Evolutionary conservation across 1,284 basidiomycete species (phyloP), one percentile per base, ranked within the genome.

Genomic region (Cutaneotrichosporon sp.): DNA sequence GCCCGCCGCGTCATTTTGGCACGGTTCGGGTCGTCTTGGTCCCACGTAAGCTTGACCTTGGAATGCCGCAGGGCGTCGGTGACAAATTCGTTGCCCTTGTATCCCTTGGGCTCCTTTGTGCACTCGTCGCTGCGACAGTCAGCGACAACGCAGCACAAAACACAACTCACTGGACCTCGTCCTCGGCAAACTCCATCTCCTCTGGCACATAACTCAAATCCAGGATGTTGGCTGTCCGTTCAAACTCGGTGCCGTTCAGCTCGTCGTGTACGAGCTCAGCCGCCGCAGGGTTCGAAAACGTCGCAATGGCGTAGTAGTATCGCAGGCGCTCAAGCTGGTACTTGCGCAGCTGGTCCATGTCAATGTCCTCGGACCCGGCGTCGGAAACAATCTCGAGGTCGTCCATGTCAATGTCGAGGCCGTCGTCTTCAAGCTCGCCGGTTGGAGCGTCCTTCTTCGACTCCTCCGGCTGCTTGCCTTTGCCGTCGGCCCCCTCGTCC

Each of bases 1-100:
- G 80, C 77, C 39, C 90, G 83, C 47, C 92, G 83, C 10, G 90
- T 90, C 43, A 96, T 66, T 54, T 85, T 84, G 56, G 80, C 81
- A 17, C 96, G 86, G 68, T 94, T 88, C 2, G 90, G 86, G 66
- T 98, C 94, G 73, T 98, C 96, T 60, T 93, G 90, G 67, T 98
- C 96, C 96, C 96, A 99, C 9, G 94, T 97, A 22, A 98, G 80
- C 68, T 90, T 94, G 62, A 98, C 94, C 77, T 91, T 93, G 13
- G 96, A 98, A 72, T 98, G 93, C 8, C 96, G 86, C n/a, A 99
- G 82, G 8, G 93, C 93, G 69, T 94, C 90, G 1, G 96, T 99
- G 26, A 88, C 86, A 67, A 94, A 99, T 46, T 98, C 91, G 33
- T 94, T 81, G 1, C 83, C 84, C 69, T 86, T 87, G 76, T 90